phyloP scores from a whole-genome alignment of 1,139 yeast species.

The Pichia sp. region DNA sequence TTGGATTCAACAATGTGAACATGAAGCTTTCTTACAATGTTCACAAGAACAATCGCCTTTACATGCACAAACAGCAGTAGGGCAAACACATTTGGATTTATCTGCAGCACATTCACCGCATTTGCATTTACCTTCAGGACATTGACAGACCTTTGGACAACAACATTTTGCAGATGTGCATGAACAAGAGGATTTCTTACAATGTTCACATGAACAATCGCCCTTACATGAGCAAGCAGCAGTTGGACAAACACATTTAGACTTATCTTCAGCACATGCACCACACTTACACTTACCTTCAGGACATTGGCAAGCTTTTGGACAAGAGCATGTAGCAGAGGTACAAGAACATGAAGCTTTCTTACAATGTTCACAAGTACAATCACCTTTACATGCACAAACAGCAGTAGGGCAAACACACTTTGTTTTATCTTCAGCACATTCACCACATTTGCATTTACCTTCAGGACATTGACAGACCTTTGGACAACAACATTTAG shows the following conservation, averaged over 20 bases:
- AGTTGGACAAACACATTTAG: slow-evolving; percentile 15
- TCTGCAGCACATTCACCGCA: slow-evolving; percentile 10
- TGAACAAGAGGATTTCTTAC: background rate
- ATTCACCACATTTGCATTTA: slow-evolving; percentile 14
- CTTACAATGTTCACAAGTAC: background rate
- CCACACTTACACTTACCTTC: too few relatives aligned
- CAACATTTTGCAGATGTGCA: slow-evolving; percentile 9
- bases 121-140: slow-evolving; percentile 7
- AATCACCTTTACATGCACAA: slow-evolving; percentile 7
- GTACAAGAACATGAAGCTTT: slow-evolving; percentile 11
- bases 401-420: slow-evolving; percentile 11
- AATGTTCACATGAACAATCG: slow-evolving; percentile 12
- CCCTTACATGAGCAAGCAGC: slow-evolving; percentile 14
- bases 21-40: slow-evolving; percentile 9
- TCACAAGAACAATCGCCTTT: slow-evolving; percentile 9
- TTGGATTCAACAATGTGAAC: background rate
- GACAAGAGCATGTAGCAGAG: slow-evolving; percentile 9
- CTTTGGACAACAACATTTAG: slow-evolving; percentile 13
- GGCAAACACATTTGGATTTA: slow-evolving; percentile 7
- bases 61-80: slow-evolving; percentile 10
- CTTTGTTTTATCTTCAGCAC: slow-evolving; percentile 2
- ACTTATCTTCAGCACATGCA: slow-evolving; percentile 13
- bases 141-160: slow-evolving; percentile 6
- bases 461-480: slow-evolving; percentile 14
- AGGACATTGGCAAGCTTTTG: slow-evolving; percentile 8